Conservation (phyloP, 1,139 yeast species). For the Suhomyces guaymorum region DNA sequence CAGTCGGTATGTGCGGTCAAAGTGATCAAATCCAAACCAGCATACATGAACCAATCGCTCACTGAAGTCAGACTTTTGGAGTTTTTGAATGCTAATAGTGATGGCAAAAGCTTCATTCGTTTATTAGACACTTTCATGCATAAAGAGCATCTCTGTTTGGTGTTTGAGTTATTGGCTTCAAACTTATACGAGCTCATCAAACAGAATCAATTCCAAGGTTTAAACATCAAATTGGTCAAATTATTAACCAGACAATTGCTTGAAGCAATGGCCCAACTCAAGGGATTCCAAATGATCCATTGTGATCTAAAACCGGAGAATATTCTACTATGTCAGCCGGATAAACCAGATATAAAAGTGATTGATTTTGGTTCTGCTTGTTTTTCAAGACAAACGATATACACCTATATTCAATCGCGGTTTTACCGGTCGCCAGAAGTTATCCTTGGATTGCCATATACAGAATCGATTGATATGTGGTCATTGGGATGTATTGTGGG, state of each 20-base stretch:
- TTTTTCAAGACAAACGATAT: conserved; percentile 83
- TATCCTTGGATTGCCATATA: conserved; percentile 83
- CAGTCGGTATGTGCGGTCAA: conserved; percentile 93
- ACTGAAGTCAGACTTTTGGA: conserved; percentile 89
- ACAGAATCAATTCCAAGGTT: conserved; percentile 92
- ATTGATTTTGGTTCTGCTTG: conserved; percentile 98
- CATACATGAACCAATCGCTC: conserved; percentile 86
- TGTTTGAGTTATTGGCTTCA: conserved; percentile 84
- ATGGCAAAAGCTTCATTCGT: conserved; percentile 73
- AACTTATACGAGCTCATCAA: conserved; percentile 87
- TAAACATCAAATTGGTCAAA: conserved; percentile 77
- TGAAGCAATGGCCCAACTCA: conserved; percentile 76
- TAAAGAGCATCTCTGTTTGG: conserved; percentile 88
- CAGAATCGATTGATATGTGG: conserved; percentile 97
- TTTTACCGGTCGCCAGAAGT: conserved; percentile 97
- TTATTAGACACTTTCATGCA: conserved; percentile 89
- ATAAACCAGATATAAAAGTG: conserved; percentile 84
- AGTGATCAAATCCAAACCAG: conserved; percentile 90
- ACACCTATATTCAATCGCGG: conserved; percentile 92
- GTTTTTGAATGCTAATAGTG: conserved; percentile 71
- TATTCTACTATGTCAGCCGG: conserved; percentile 76
- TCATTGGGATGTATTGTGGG: conserved; percentile 96
- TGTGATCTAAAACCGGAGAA: conserved; percentile 98
- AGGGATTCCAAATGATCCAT: conserved; percentile 83
- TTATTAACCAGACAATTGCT: conserved; percentile 77